Percentiles rank a stretch among this genome's conserved stretches.
Evolutionary conservation across 106 monocot species (phyloP).

Genomic region (Triglochin maritima): DNA sequence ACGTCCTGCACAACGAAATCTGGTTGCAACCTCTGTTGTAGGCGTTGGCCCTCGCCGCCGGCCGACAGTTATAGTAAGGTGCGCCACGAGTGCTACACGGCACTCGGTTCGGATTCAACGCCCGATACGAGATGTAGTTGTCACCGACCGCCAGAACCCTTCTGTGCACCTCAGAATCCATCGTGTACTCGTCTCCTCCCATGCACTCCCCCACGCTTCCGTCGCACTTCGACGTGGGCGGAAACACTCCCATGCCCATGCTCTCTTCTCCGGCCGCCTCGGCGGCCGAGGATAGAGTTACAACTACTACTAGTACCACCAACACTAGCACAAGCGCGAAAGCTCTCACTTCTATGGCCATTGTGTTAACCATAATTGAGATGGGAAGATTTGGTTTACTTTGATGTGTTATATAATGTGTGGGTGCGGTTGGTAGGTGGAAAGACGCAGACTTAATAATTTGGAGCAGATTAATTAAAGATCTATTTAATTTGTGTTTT

Average conservation of each 20-base stretch:
- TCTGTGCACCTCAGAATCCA: conserved; percentile 25
- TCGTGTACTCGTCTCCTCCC: conserved; percentile 36
- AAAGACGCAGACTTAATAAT: too few species aligned
- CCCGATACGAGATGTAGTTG: conserved; percentile 1
- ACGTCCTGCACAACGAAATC: too few species aligned
- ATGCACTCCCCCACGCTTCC: conserved; percentile 37
- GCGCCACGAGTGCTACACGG: conserved; percentile 1
- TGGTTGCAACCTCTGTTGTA: too few species aligned
- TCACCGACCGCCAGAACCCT: conserved; percentile 1
- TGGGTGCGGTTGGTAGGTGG: too few species aligned
- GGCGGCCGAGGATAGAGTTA: background rate
- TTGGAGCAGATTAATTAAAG: too few species aligned
- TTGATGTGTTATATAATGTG: too few species aligned
- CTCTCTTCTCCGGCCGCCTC: background rate
- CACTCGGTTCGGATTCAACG: background rate
- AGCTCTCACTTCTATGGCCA: too few species aligned
- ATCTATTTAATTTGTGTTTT: too few species aligned
- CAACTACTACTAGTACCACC: too few species aligned
- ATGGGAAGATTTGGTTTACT: too few species aligned
- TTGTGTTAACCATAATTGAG: too few species aligned
- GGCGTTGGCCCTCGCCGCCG: background rate
- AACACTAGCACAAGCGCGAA: too few species aligned
- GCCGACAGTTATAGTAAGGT: conserved; percentile 1
- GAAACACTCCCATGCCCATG: conserved; percentile 9
- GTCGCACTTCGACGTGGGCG: conserved; percentile 15